Percentiles rank a stretch among this genome's conserved stretches.
phyloP scores from a whole-genome alignment of 2,329 filamentous ascomycete genomes.

The Calonectria honghensis region DNA sequence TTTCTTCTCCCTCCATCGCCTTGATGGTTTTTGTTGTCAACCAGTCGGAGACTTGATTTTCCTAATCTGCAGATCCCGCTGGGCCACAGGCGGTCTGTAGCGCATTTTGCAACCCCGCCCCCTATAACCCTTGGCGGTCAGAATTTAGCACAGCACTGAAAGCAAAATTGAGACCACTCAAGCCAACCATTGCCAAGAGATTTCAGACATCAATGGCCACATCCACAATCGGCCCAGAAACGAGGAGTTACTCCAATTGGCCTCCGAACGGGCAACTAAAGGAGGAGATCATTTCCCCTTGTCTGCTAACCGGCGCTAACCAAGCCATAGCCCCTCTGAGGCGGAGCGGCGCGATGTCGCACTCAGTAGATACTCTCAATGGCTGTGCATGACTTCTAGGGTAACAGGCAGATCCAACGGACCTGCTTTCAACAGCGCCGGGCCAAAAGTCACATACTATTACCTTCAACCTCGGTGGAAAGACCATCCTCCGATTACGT shows the following conservation, averaged over 20 bases:
- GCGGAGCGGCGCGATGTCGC: not conserved
- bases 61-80: not conserved
- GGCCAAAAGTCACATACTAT: no score
- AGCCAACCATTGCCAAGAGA: not conserved
- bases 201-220: not conserved
- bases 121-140: not conserved
- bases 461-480: no score
- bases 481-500: no score
- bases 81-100: not conserved
- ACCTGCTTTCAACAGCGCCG: no score
- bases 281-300: slow-evolving; percentile 2
- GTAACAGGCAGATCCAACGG: no score
- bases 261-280: not conserved
- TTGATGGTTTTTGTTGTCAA: not conserved
- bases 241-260: not conserved
- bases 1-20: not conserved
- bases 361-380: no score
- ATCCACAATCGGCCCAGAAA: not conserved
- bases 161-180: not conserved
- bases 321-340: not conserved
- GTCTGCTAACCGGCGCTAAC: slow-evolving; percentile 3
- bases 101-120: not conserved
- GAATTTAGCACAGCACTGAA: not conserved
- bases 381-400: no score
- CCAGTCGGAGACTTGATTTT: not conserved